Evolutionary conservation across 352 stramenopile species (phyloP).

Genomic region (Blastocystis sp.): DNA sequence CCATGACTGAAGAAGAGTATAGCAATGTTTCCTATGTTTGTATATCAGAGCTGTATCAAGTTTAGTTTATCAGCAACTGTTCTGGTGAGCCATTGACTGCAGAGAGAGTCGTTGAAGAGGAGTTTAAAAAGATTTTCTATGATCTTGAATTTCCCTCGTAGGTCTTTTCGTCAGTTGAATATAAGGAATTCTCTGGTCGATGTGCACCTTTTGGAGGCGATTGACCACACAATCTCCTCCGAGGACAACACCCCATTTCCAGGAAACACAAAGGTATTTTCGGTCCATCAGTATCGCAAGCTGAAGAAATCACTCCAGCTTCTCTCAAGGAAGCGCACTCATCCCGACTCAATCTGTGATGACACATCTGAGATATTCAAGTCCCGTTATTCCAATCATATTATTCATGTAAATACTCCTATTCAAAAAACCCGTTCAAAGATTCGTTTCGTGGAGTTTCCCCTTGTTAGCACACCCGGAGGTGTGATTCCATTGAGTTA

Average conservation of each 20-base stretch:
- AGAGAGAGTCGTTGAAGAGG: neutral
- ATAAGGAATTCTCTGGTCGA: neutral
- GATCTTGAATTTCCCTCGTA: neutral
- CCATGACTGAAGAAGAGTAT: neutral
- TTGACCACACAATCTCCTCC: neutral
- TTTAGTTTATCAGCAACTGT: neutral
- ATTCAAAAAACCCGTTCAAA: neutral
- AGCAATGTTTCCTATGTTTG: neutral
- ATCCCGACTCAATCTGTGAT: neutral
- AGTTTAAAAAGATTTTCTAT: neutral
- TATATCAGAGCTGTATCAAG: neutral
- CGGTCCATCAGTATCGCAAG: neutral
- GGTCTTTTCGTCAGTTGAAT: neutral
- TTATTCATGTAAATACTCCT: neutral
- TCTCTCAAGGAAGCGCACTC: neutral
- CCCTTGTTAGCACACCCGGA: neutral
- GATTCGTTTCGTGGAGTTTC: neutral
- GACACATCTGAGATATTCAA: neutral
- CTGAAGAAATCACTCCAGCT: neutral
- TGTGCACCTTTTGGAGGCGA: neutral
- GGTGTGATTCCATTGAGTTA: neutral
- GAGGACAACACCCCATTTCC: neutral
- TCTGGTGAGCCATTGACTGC: neutral
- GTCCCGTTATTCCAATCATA: neutral
- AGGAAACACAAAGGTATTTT: neutral